Percentiles rank a stretch among this genome's conserved stretches.
Evolutionary conservation across 306 rosid species (phyloP).

Genomic region (Lathyrus oleraceus): DNA sequence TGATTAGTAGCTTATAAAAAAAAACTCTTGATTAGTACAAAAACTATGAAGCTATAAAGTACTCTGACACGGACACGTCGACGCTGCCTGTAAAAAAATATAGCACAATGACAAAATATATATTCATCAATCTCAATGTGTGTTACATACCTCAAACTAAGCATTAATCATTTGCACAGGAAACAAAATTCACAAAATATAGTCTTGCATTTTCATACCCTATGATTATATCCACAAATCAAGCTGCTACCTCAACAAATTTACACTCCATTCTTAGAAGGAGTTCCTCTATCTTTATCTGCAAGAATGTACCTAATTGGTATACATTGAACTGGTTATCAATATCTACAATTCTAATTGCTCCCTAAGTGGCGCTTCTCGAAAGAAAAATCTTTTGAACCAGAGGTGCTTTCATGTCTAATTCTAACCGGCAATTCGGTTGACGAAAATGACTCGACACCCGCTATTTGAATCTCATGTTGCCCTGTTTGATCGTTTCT

Average conservation of each 20-base stretch:
- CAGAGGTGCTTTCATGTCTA: slow-evolving; percentile 42
- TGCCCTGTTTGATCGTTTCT: slow-evolving; percentile 13
- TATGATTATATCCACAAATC: slow-evolving; percentile 16
- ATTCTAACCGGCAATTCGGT: slow-evolving; percentile 22
- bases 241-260: slow-evolving; percentile 9
- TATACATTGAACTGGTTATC: slow-evolving; percentile 12
- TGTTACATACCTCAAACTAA: not conserved
- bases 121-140: too few species aligned
- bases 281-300: not conserved
- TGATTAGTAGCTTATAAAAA: too few species aligned
- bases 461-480: slow-evolving; percentile 25
- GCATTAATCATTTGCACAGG: not conserved
- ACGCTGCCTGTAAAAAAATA: too few species aligned
- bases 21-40: not conserved
- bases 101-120: too few species aligned
- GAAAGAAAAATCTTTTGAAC: slow-evolving; percentile 48
- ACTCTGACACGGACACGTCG: too few species aligned
- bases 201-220: not conserved
- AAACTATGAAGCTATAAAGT: too few species aligned
- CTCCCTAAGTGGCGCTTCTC: slow-evolving; percentile 18
- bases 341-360: not conserved
- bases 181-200: not conserved
- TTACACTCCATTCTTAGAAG: slow-evolving; percentile 1
- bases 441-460: slow-evolving; percentile 37
- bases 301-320: not conserved